Base-by-base conservation (phyloP, 257 asterid genomes). In the Eucommia ulmoides region DNA sequence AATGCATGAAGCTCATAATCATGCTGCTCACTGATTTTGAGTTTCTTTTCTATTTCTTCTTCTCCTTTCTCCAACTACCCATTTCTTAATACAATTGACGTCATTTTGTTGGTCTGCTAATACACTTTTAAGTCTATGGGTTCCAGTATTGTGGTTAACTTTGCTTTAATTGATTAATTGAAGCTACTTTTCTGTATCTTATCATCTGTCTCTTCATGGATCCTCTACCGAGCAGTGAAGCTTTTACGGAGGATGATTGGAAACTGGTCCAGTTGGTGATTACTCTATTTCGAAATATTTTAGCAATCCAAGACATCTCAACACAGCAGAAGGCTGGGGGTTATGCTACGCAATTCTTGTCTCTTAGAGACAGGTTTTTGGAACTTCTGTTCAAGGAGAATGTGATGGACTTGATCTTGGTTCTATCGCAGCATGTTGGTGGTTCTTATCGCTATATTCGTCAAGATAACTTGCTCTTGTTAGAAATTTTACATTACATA, bases 241-340 rank as follows among this genome's bases (percentile, higher is more conserved):
- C 80, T 7, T 91, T 91, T 72, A 76, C 92, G 25, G 98, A 91
- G 29, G 98, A 91, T 64, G 94, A 86, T 65, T 91, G 96, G 96
- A 91, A 86, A 74, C 56, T 91, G 77, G 93, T 91, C 57, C 96
- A 91, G 77, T 68, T 91, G 72, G 76, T 91, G 61, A 84, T 91
- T 62, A 86, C 95, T 33, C 69, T 91, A 33, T 86, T 91, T 53
- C 84, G 96, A 2, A 91, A 91, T 56, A 38, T 83, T 55, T 77
- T 91, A 48, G 96, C 96, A 22, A 70, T 91, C 66, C 96, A 91
- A 75, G 88, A 86, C 52, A 75, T 85, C 69, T 77, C 94, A 61
- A 70, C 72, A 20, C 92, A 80, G 57, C 94, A 78, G 71, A 81
- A 74, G 68, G 82, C 82, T 38, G 87, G 80, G 52, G 93, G 92